Evolutionary conservation across 148 eudicot species (phyloP).

Genomic region (Heliamphora exappendiculata): DNA sequence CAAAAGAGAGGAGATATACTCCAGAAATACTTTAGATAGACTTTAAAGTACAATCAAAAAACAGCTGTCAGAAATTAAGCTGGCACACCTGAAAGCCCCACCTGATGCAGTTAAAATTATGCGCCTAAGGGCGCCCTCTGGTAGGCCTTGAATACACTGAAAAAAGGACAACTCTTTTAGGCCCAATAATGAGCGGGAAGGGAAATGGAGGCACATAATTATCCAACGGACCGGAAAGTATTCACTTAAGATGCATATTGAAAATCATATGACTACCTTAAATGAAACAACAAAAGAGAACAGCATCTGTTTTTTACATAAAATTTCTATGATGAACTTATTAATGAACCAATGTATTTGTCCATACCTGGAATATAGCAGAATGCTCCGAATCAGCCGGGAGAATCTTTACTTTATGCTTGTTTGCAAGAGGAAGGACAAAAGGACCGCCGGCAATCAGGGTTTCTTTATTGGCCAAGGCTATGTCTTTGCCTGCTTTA

Average conservation of each 20-base stretch:
- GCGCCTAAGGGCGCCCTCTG: conserved; percentile 95
- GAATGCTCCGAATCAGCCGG: conserved; percentile 99
- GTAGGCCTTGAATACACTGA: conserved; percentile 98
- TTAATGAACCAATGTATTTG: background rate
- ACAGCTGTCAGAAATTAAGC: conserved; percentile 2
- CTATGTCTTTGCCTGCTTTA: conserved; percentile 94
- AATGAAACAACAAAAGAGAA: background rate
- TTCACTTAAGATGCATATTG: background rate
- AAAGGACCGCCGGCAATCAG: conserved; percentile 99
- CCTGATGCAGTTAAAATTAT: conserved; percentile 95
- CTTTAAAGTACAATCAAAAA: background rate
- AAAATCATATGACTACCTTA: background rate
- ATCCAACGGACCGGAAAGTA: background rate
- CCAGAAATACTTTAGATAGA: background rate
- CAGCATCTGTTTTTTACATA: background rate
- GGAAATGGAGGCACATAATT: background rate
- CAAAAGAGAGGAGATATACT: background rate
- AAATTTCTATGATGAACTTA: background rate
- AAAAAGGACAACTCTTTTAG: conserved; percentile 23
- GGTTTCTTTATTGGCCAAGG: conserved; percentile 97
- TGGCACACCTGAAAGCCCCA: conserved; percentile 83
- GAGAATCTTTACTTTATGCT: conserved; percentile 98
- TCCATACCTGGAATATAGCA: conserved; percentile 88
- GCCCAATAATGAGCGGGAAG: conserved; percentile 7
- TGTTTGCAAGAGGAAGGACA: conserved; percentile 95